Conservation (phyloP, 148 eudicot species). For the Persicaria maculosa region DNA sequence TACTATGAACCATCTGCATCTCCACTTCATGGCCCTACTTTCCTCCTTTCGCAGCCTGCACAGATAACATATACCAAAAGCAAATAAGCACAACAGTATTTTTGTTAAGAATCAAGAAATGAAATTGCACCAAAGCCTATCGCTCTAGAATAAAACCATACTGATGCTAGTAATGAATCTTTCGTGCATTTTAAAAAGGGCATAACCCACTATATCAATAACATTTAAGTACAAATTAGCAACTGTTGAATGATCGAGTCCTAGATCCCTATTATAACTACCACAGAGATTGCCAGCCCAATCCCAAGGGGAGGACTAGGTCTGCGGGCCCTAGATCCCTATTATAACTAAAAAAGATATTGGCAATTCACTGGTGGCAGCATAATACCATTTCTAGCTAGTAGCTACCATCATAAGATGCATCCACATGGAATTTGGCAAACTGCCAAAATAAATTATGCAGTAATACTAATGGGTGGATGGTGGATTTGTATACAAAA, state of each 20-base stretch:
- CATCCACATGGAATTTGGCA: background rate
- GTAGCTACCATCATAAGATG: background rate
- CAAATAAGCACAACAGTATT: background rate
- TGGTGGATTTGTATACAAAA: background rate
- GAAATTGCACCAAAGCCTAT: background rate
- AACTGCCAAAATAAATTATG: background rate
- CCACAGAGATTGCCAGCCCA: too few species aligned
- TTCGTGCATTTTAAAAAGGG: background rate
- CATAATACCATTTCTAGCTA: background rate
- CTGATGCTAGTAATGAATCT: background rate
- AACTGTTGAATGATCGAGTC: background rate
- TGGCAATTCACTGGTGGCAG: background rate
- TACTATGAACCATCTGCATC: too few species aligned
- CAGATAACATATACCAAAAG: background rate
- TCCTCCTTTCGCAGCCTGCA: conserved; percentile 11
- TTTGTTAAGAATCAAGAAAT: background rate
- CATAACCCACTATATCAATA: background rate
- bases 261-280: background rate
- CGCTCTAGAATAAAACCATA: background rate
- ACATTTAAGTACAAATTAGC: background rate
- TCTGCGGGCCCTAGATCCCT: background rate
- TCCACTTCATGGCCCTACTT: background rate
- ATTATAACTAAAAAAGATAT: background rate
- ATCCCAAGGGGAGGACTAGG: too few species aligned
- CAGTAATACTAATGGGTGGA: background rate